Evolutionary conservation across 1,139 yeast species (phyloP).

Genomic region (Diutina neorugosa): DNA sequence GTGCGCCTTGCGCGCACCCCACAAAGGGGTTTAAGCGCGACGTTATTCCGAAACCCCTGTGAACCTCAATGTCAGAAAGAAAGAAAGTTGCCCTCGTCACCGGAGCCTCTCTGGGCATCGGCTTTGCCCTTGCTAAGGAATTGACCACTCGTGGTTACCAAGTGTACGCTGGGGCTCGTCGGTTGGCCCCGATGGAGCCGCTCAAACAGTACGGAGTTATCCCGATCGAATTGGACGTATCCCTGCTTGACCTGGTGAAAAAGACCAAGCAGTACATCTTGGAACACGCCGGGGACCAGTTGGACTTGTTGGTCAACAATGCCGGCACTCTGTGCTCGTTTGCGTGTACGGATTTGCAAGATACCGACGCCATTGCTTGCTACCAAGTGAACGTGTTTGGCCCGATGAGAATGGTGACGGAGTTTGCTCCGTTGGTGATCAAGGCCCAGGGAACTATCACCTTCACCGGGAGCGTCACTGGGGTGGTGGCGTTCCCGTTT

Average conservation of each 20-base stretch:
- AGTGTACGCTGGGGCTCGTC: constrained; percentile 67
- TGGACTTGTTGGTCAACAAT: constrained; percentile 9
- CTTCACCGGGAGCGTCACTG: constrained; percentile 8
- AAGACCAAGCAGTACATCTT: constrained; percentile 29
- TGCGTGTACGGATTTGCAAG: constrained; percentile 45
- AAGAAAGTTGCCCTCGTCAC: constrained; percentile 47
- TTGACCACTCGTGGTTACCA: constrained; percentile 49
- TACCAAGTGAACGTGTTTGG: constrained; percentile 3
- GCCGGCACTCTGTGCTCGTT: constrained; percentile 49
- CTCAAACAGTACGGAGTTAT: constrained; percentile 29
- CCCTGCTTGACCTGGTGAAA: constrained; percentile 37
- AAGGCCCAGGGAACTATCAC: constrained; percentile 9
- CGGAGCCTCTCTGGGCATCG: constrained; percentile 80
- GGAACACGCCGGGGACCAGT: constrained; percentile 28
- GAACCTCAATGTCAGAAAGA: not conserved
- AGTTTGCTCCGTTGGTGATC: constrained; percentile 8
- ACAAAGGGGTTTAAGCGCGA: not conserved
- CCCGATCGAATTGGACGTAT: constrained; percentile 35
- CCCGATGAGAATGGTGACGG: constrained; percentile 1
- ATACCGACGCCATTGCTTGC: not conserved
- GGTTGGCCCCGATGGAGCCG: constrained; percentile 49
- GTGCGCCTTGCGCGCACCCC: not conserved
- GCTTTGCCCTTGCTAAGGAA: constrained; percentile 53
- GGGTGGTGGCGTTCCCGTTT: constrained; percentile 8
- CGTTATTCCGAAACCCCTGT: not conserved